Evolutionary conservation across 2,329 filamentous ascomycete genomes (phyloP).

Genomic region (Sporothrix dimorphospora): DNA sequence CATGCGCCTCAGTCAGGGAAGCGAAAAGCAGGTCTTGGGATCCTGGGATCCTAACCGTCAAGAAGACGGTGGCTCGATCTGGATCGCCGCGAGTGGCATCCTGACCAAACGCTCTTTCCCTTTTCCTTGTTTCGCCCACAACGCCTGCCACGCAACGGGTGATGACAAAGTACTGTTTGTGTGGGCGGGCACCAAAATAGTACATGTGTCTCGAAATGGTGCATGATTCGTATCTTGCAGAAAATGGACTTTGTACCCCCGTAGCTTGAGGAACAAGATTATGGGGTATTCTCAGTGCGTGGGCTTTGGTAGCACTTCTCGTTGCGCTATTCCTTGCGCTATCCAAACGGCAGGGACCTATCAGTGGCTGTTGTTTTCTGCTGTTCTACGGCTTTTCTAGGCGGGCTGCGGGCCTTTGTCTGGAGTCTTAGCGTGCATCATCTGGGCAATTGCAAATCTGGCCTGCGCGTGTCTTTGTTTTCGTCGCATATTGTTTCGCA

Average conservation of each 20-base stretch:
- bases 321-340: constrained; percentile 6
- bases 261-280: constrained; percentile 14
- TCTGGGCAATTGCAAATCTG: background rate
- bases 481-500: constrained; percentile 17
- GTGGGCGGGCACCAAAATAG: background rate
- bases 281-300: constrained; percentile 18
- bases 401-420: constrained; percentile 18
- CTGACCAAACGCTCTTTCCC: background rate
- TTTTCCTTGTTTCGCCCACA: background rate
- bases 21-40: background rate
- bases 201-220: constrained; percentile 2
- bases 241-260: background rate
- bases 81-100: background rate
- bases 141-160: background rate
- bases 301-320: background rate
- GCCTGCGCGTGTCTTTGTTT: constrained; percentile 14
- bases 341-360: constrained; percentile 8
- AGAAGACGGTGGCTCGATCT: constrained; percentile 9
- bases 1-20: background rate
- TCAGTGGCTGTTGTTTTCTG: background rate
- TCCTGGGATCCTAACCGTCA: background rate
- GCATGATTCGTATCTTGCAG: background rate
- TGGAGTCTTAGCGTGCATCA: constrained; percentile 23
- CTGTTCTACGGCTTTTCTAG: constrained; percentile 6
- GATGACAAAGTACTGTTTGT: constrained; percentile 3